Percentiles rank a stretch among this genome's conserved stretches.
phyloP scores from a whole-genome alignment of 371 early-diverging fungal genomes.

The Catenaria anguillulae region DNA sequence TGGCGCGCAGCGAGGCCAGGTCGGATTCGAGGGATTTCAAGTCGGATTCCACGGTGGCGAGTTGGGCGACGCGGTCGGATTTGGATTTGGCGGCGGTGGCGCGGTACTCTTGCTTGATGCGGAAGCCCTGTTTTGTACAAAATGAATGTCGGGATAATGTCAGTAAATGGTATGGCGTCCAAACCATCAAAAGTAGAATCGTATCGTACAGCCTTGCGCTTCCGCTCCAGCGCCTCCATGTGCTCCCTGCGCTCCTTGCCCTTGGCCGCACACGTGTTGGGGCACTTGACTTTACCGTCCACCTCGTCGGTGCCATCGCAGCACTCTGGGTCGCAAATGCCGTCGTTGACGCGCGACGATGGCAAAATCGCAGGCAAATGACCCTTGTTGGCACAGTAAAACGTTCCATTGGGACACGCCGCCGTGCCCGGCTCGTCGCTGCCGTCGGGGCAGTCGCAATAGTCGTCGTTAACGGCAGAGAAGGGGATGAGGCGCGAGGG shows the following conservation, averaged over 20 bases:
- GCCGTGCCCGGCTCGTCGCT: conserved; percentile 94
- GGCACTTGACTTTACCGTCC: conserved; percentile 38
- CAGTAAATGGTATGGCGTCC: too few relatives aligned
- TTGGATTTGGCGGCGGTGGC: conserved; percentile 6
- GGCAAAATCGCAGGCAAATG: conserved; percentile 52
- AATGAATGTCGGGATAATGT: too few relatives aligned
- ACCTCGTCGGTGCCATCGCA: conserved; percentile 90
- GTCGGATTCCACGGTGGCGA: too few relatives aligned
- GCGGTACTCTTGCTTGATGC: conserved; percentile 6
- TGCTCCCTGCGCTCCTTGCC: conserved; percentile 11
- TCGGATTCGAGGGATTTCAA: not conserved
- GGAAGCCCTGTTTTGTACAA: not conserved
- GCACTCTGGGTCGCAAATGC: conserved; percentile 83
- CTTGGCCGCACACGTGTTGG: conserved; percentile 44
- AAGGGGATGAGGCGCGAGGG: conserved; percentile 46
- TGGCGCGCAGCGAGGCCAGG: not conserved
- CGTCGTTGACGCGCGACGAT: conserved; percentile 74
- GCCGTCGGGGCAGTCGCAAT: conserved; percentile 88
- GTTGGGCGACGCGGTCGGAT: not conserved
- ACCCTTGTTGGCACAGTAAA: conserved; percentile 68
- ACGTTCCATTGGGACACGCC: conserved; percentile 62
- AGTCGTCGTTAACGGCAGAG: conserved; percentile 77
- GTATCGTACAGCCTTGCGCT: too few relatives aligned
- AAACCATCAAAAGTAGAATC: too few relatives aligned
- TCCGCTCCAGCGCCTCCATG: too few relatives aligned